phyloP scores from a whole-genome alignment of 2,329 filamentous ascomycete species.

The Aphanoascus verrucosus region DNA sequence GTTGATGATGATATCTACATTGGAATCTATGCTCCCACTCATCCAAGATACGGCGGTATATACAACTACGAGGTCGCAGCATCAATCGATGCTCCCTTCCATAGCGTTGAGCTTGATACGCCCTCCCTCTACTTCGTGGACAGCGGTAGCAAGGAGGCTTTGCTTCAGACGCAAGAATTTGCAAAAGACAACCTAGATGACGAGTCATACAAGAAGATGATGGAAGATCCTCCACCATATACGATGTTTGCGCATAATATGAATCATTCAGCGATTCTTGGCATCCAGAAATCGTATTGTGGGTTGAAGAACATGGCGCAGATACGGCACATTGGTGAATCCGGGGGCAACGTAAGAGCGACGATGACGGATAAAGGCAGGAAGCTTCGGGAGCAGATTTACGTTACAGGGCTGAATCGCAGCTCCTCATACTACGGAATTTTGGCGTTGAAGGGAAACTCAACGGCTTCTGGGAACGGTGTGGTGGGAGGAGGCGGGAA shows the following conservation, averaged over 20 bases:
- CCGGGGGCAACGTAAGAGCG: slow-evolving; percentile 42
- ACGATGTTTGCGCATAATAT: slow-evolving; percentile 63
- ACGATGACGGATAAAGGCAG: slow-evolving; percentile 59
- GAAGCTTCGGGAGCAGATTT: slow-evolving; percentile 78
- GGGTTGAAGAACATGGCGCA: slow-evolving; percentile 59
- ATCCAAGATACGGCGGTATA: slow-evolving; percentile 50
- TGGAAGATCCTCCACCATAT: slow-evolving; percentile 52
- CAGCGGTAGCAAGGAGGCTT: slow-evolving; percentile 65
- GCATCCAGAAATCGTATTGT: slow-evolving; percentile 71
- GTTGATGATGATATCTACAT: slow-evolving; percentile 62
- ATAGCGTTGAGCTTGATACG: slow-evolving; percentile 44
- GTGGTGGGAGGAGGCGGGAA: slow-evolving; percentile 61
- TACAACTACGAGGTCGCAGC: slow-evolving; percentile 77
- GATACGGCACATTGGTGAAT: slow-evolving; percentile 47
- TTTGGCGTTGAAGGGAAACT: slow-evolving; percentile 52
- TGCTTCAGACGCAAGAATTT: slow-evolving; percentile 68
- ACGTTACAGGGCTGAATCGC: slow-evolving; percentile 61
- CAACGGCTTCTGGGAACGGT: slow-evolving; percentile 44
- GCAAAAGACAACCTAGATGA: slow-evolving; percentile 42
- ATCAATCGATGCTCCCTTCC: slow-evolving; percentile 69
- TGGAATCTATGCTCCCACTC: slow-evolving; percentile 59
- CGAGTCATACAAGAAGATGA: slow-evolving; percentile 45
- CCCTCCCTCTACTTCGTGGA: slow-evolving; percentile 68
- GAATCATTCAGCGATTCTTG: slow-evolving; percentile 49
- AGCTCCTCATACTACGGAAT: slow-evolving; percentile 63